A percentile compares a stretch with the other conserved stretches of the same genome.
phyloP scores from a whole-genome alignment of 2,329 filamentous ascomycete species.

The Neospermospora avenae region DNA sequence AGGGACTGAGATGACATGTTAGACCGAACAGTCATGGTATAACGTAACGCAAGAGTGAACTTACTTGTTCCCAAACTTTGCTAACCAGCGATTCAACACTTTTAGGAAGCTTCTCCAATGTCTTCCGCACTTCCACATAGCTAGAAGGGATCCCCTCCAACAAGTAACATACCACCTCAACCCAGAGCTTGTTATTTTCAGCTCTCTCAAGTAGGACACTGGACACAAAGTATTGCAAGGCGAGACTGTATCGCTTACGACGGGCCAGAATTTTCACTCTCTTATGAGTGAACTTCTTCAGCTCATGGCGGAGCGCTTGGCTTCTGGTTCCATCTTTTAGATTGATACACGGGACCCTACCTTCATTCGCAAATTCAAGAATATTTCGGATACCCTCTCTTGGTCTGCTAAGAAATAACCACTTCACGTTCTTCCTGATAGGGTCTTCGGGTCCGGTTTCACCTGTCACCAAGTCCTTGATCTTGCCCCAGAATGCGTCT shows the following conservation, averaged over 20 bases:
- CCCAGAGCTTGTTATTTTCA: neutral
- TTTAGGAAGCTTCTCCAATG: neutral
- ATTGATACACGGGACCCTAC: neutral
- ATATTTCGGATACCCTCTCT: neutral
- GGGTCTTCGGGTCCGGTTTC: neutral
- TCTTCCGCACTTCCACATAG: neutral
- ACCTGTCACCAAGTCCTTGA: neutral
- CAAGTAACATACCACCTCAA: neutral
- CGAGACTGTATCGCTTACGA: neutral
- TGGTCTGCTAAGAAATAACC: neutral
- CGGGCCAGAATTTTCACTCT: neutral
- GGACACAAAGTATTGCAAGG: neutral
- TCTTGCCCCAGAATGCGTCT: neutral
- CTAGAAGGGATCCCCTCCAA: neutral
- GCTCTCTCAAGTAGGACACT: neutral
- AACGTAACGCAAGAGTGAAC: neutral
- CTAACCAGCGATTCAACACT: neutral
- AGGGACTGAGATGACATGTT: neutral
- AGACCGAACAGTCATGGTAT: neutral
- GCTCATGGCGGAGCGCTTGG: neutral
- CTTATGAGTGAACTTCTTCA: neutral
- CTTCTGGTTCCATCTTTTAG: neutral
- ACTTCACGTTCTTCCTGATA: neutral
- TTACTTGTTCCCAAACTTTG: neutral
- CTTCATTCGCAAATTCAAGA: neutral